Base-by-base conservation (phyloP, 2,329 filamentous ascomycete genomes). In the Diaporthe sp. region DNA sequence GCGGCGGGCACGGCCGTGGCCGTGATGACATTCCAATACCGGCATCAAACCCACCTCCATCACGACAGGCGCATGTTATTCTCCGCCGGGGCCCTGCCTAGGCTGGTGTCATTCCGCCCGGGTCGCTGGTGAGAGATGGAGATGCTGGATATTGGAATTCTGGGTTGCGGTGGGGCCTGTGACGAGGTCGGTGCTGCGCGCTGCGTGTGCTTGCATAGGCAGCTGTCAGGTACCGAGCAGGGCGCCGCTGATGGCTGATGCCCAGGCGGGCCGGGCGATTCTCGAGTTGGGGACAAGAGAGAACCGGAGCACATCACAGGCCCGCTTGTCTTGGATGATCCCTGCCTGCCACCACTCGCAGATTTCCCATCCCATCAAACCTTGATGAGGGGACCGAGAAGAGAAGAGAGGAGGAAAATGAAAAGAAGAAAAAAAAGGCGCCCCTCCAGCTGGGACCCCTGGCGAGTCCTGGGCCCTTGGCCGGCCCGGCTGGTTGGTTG, bases 11-110 rank as follows among this genome's bases (percentile, higher is more conserved):
- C 71, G 71, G 71, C 71, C 71, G 71, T 73, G 57, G 39, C 71
- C 71, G 71, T 73, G 71, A 73, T 73, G 51, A 62, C 60, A 61
- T 61, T 73, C 61, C 37, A 65, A 73, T 73, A 55, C 71, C 71
- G 46, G 46, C 58, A 55, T 49, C 58, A 55, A 72, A 42, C 57
- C 58, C 57, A 72, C 55, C 42, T 34, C 57, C 58, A 62, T 51
- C 71, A 49, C 57, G 34, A 72, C 57, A 53, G n/a, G 34, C 57
- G 34, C 34, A 42, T 72, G 58, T 72, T 60, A 53, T 51, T 53
- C 44, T 62, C 65, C 46, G 65, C 65, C 65, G 49, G 65, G 49
- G 34, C 46, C 34, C 42, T 39, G 49, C 65, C 65, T 31, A 51
- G 46, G 7, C 46, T 53, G 65, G 53, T 60, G 71, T 61, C 25